Evolutionary conservation across 208 protist species (phyloP).

Genomic region (Ichthyophonus hoferi): DNA sequence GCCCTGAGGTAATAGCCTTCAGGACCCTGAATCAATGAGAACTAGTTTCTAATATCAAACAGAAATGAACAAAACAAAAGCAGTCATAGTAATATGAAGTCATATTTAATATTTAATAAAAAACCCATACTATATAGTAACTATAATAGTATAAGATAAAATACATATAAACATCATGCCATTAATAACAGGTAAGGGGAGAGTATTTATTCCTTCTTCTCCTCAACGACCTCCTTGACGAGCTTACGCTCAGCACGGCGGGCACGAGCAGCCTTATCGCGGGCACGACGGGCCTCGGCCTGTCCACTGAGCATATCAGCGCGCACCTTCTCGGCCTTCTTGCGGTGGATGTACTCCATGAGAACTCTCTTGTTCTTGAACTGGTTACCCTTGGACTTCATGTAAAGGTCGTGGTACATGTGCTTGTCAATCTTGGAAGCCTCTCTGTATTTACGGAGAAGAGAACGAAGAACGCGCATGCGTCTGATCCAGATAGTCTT

Average conservation of each 20-base stretch:
- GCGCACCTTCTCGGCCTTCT: slow-evolving; percentile 89
- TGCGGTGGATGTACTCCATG: slow-evolving; percentile 95
- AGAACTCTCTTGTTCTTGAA: slow-evolving; percentile 99
- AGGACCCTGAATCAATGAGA: too few species aligned
- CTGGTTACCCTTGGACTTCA: slow-evolving; percentile 96
- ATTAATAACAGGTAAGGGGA: too few species aligned
- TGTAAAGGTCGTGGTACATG: slow-evolving; percentile 91
- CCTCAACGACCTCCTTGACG: background rate
- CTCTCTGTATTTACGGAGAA: slow-evolving; percentile 94
- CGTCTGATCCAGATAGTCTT: slow-evolving; percentile 96
- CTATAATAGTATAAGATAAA: too few species aligned
- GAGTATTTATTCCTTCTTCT: too few species aligned
- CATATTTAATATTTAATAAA: too few species aligned
- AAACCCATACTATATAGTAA: too few species aligned
- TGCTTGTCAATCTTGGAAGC: slow-evolving; percentile 94
- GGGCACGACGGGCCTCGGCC: slow-evolving; percentile 72
- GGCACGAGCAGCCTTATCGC: slow-evolving; percentile 53
- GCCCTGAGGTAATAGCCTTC: too few species aligned
- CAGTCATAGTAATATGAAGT: too few species aligned
- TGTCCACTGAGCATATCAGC: slow-evolving; percentile 80
- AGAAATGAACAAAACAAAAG: too few species aligned
- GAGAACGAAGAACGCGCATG: slow-evolving; percentile 88
- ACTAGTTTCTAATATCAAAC: too few species aligned
- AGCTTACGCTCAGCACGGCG: slow-evolving; percentile 20
- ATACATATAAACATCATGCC: too few species aligned